phyloP scores from a whole-genome alignment of 1,284 basidiomycete genomes.

The Microbotryomycetes sp. region DNA sequence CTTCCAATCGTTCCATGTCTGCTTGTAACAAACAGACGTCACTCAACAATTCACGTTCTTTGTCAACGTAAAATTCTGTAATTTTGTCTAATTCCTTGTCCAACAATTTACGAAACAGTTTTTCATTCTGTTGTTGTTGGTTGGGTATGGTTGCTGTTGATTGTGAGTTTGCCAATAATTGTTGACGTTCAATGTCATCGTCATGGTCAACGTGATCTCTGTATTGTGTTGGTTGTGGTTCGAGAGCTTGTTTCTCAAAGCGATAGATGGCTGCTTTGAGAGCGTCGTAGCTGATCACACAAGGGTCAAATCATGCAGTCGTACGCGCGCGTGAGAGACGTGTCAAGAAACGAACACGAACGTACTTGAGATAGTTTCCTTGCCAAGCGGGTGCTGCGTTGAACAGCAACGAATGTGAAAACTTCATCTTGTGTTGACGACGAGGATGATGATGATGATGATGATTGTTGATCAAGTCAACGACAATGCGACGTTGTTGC shows the following conservation, averaged over 20 bases:
- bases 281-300: conserved; percentile 61
- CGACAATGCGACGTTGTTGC: neutral
- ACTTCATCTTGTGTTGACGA: conserved; percentile 36
- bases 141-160: neutral
- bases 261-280: conserved; percentile 77
- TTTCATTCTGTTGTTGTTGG: conserved; percentile 40
- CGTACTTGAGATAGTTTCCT: conserved; percentile 82
- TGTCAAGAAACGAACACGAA: conserved; percentile 32
- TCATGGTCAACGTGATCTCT: conserved; percentile 52
- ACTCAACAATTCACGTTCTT: conserved; percentile 63
- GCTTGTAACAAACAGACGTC: conserved; percentile 60
- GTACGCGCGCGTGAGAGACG: too few species aligned
- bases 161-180: neutral
- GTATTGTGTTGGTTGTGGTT: conserved; percentile 52
- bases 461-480: too few species aligned
- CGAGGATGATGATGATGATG: too few species aligned
- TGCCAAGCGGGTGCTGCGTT: conserved; percentile 93
- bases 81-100: conserved; percentile 83
- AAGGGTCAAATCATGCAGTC: too few species aligned
- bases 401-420: conserved; percentile 72
- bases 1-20: conserved; percentile 49
- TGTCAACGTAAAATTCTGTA: conserved; percentile 66
- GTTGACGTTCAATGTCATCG: conserved; percentile 43
- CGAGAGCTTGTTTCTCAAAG: conserved; percentile 57
- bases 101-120: conserved; percentile 64